phyloP scores from a whole-genome alignment of 768 basidiomycete species.

The Pulveroboletus sp. region DNA sequence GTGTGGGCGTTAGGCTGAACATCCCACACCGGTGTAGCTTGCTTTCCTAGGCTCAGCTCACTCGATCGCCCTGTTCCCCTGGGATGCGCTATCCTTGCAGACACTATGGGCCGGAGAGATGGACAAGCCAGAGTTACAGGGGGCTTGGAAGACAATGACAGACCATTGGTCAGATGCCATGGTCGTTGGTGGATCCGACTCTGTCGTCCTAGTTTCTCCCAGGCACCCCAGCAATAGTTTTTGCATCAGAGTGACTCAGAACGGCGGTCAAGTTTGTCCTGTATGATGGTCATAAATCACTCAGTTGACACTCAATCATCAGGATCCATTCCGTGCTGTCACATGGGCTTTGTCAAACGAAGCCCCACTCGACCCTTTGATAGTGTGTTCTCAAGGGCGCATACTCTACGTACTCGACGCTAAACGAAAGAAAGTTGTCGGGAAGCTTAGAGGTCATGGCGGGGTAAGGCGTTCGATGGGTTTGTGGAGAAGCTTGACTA shows the following conservation, averaged over 20 bases:
- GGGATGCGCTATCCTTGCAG: conserved; percentile 34
- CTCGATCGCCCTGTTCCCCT: conserved; percentile 45
- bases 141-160: conserved; percentile 44
- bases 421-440: conserved; percentile 34
- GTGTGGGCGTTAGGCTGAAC: conserved; percentile 9
- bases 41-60: conserved; percentile 33
- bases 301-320: conserved; percentile 6
- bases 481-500: conserved; percentile 6
- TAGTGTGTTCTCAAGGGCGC: conserved; percentile 51
- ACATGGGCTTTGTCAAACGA: conserved; percentile 55
- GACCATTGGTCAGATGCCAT: conserved; percentile 48
- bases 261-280: conserved; percentile 16
- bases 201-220: conserved; percentile 37
- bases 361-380: conserved; percentile 49
- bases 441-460: conserved; percentile 64
- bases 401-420: conserved; percentile 55
- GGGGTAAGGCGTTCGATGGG: conserved; percentile 44
- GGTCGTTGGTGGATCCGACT: conserved; percentile 40
- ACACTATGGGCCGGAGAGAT: conserved; percentile 35
- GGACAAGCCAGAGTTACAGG: conserved; percentile 27
- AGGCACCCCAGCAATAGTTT: conserved; percentile 16
- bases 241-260: conserved; percentile 34
- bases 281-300: not conserved
- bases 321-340: conserved; percentile 33
- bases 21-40: conserved; percentile 11